Percentiles rank a stretch among this genome's conserved stretches.
These are phyloP conservation scores for Hygrocybe punicea DNA, from an alignment of 768 basidiomycete genomes.

Conservation along the genomic window DNA sequence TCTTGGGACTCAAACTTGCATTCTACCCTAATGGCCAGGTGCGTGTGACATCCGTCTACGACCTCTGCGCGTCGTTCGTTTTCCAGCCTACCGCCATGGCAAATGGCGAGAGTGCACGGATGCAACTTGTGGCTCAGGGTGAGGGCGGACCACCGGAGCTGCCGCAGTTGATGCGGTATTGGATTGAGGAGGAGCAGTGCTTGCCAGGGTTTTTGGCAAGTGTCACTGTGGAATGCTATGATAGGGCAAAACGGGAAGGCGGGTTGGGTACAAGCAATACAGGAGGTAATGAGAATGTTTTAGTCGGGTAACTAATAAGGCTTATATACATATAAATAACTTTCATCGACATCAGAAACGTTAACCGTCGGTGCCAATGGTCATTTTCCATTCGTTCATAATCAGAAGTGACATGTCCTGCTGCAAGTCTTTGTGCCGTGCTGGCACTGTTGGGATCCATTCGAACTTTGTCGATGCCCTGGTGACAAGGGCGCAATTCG, in stretches of 20 bases:
- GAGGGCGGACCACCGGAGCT: slow-evolving; percentile 74
- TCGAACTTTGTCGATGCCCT: no score
- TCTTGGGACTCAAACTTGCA: slow-evolving; percentile 86
- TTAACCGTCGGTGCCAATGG: no score
- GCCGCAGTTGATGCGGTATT: slow-evolving; percentile 73
- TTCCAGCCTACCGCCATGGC: slow-evolving; percentile 61
- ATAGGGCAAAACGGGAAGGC: slow-evolving; percentile 52
- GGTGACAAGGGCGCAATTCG: no score
- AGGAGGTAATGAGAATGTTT: no score
- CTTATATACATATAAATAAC: no score
- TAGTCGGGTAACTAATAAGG: no score
- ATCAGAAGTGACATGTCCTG: no score
- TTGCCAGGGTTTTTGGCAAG: slow-evolving; percentile 88
- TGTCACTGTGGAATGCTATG: slow-evolving; percentile 84
- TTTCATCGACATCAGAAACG: no score
- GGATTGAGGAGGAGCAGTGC: slow-evolving; percentile 83
- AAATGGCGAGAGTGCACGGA: slow-evolving; percentile 42
- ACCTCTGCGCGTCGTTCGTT: slow-evolving; percentile 81
- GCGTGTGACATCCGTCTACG: slow-evolving; percentile 86
- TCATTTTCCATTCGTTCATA: no score
- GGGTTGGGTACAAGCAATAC: background rate
- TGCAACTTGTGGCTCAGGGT: slow-evolving; percentile 73
- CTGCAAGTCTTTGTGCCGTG: no score
- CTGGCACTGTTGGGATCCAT: no score
- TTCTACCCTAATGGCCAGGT: slow-evolving; percentile 92